These are phyloP conservation scores for Achaetomium macrosporum DNA, from an alignment of 2,329 filamentous ascomycete genomes.

Conservation along the genomic window DNA sequence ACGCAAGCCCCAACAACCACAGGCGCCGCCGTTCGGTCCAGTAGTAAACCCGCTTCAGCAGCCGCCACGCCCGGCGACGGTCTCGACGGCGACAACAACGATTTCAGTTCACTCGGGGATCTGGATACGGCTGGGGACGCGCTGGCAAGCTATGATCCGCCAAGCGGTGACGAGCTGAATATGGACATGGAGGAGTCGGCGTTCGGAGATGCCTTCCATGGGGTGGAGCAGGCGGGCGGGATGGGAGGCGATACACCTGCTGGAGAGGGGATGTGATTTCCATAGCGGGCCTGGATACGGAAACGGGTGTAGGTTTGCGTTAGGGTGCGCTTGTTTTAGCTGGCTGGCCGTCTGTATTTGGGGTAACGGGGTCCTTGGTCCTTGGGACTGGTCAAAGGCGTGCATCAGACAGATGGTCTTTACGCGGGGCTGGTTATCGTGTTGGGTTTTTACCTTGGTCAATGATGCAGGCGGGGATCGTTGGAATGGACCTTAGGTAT, in stretches of 20 bases:
- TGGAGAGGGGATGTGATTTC: constrained; percentile 10
- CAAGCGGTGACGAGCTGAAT: constrained; percentile 44
- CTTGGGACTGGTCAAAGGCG: too few species aligned
- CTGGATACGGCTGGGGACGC: constrained; percentile 68
- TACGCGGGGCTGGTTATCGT: too few species aligned
- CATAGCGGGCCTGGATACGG: too few species aligned
- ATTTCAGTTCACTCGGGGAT: constrained; percentile 59
- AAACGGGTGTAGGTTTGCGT: background rate
- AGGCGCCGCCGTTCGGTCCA: constrained; percentile 8
- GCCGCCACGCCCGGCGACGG: constrained; percentile 38
- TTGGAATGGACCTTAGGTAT: too few species aligned
- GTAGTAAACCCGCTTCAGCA: constrained; percentile 37
- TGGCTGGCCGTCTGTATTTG: too few species aligned
- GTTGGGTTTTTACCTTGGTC: too few species aligned
- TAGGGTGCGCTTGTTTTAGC: background rate
- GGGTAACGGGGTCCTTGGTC: too few species aligned
- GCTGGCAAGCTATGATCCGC: constrained; percentile 55
- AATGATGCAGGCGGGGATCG: too few species aligned
- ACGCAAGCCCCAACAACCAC: constrained; percentile 21
- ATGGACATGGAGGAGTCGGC: constrained; percentile 70
- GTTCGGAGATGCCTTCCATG: constrained; percentile 78
- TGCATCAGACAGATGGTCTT: too few species aligned
- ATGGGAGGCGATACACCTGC: constrained; percentile 14
- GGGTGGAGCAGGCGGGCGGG: constrained; percentile 37
- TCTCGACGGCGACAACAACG: constrained; percentile 45